These are phyloP conservation scores for Tolypocladium pustulatum DNA, from an alignment of 2,329 filamentous ascomycete species.

Conservation along the genomic window DNA sequence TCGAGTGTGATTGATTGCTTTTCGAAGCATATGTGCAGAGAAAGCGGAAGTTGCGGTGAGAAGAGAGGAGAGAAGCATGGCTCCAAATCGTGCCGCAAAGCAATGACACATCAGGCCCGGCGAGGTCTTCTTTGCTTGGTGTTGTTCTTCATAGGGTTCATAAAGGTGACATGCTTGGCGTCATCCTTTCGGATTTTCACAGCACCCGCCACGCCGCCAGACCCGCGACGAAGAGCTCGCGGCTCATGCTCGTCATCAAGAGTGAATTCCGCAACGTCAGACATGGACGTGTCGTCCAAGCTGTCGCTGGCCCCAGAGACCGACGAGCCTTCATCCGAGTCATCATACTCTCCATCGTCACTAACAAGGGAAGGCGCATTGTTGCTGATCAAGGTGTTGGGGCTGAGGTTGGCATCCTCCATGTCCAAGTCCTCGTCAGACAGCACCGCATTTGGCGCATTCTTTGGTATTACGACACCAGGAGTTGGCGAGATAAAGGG, in stretches of 20 bases:
- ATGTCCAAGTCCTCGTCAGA: conserved; percentile 41
- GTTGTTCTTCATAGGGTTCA: conserved; percentile 36
- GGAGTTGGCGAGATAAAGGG: conserved; percentile 26
- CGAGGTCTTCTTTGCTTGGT: conserved; percentile 19
- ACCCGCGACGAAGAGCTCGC: conserved; percentile 32
- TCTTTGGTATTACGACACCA: conserved; percentile 10
- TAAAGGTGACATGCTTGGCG: conserved; percentile 44
- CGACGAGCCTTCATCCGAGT: conserved; percentile 54
- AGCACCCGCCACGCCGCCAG: conserved; percentile 29
- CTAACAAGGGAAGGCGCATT: conserved; percentile 71
- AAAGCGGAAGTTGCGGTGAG: conserved; percentile 8
- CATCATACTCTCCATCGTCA: conserved; percentile 70
- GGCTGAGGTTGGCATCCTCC: conserved; percentile 52
- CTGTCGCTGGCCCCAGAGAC: conserved; percentile 47
- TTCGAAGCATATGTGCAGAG: conserved; percentile 1
- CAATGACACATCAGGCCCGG: conserved; percentile 13
- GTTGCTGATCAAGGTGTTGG: conserved; percentile 60
- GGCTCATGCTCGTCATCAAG: conserved; percentile 46
- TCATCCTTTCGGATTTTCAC: conserved; percentile 45
- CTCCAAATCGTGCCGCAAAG: neutral
- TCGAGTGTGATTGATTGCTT: neutral
- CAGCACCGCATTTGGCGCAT: conserved; percentile 11
- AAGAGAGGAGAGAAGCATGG: conserved; percentile 13
- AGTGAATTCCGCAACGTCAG: conserved; percentile 52
- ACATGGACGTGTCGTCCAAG: conserved; percentile 47